phyloP scores from a whole-genome alignment of 2,329 filamentous ascomycete species.

The Ophiostoma piceae region DNA sequence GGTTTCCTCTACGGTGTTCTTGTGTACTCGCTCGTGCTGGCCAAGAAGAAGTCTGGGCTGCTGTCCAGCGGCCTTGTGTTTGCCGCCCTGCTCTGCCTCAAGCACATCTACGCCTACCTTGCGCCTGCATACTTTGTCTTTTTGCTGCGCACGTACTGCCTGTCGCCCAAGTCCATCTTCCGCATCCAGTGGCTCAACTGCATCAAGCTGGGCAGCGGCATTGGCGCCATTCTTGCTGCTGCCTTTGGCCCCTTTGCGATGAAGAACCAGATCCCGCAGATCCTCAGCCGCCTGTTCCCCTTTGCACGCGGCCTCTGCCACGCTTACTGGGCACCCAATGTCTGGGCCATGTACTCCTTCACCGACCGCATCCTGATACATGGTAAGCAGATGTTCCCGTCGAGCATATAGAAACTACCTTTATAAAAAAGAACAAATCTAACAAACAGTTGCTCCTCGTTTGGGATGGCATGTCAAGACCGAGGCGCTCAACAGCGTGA shows the following conservation, averaged over 20 bases:
- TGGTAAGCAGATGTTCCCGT: slow-evolving; percentile 42
- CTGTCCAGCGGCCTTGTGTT: slow-evolving; percentile 78
- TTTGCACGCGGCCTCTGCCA: slow-evolving; percentile 92
- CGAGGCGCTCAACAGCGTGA: slow-evolving; percentile 79
- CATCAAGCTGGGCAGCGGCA: slow-evolving; percentile 71
- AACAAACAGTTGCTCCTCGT: slow-evolving; percentile 64
- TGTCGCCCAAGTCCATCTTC: slow-evolving; percentile 71
- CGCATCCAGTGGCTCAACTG: slow-evolving; percentile 71
- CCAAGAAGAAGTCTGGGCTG: slow-evolving; percentile 67
- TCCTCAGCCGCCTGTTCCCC: slow-evolving; percentile 80
- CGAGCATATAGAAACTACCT: too few relatives aligned
- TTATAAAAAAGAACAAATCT: neutral
- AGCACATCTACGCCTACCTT: slow-evolving; percentile 96
- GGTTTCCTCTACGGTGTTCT: slow-evolving; percentile 91
- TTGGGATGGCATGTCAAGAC: slow-evolving; percentile 68
- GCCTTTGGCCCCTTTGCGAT: slow-evolving; percentile 86
- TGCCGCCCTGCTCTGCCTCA: slow-evolving; percentile 81
- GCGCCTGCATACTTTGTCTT: slow-evolving; percentile 95
- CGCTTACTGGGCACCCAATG: slow-evolving; percentile 96
- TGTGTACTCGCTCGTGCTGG: slow-evolving; percentile 77
- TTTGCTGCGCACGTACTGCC: slow-evolving; percentile 81
- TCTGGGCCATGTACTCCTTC: slow-evolving; percentile 97
- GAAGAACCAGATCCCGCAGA: slow-evolving; percentile 72
- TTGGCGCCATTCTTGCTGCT: slow-evolving; percentile 65
- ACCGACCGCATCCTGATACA: slow-evolving; percentile 76